Percentiles rank a stretch among this genome's conserved stretches.
phyloP scores from a whole-genome alignment of 1,139 yeast species.

The Saccharomyces hybrid region DNA sequence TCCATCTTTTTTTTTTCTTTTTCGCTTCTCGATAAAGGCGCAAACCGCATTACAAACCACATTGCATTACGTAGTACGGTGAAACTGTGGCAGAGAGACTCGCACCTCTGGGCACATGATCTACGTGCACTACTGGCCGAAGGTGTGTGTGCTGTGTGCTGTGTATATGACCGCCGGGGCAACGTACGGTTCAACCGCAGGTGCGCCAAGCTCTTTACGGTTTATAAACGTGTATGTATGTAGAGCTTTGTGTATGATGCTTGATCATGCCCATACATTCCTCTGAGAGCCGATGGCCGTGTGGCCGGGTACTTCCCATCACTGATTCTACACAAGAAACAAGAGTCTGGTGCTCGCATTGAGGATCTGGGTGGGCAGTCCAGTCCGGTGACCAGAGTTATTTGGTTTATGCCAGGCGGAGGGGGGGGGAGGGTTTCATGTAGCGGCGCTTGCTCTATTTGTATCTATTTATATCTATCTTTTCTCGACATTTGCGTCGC shows the following conservation, averaged over 20 bases:
- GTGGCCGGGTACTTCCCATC: background rate
- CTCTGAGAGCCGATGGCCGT: background rate
- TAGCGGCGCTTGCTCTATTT: background rate
- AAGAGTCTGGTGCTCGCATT: background rate
- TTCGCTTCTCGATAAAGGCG: background rate
- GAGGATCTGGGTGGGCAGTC: background rate
- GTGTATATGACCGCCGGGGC: background rate
- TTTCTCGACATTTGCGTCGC: background rate
- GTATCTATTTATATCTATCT: background rate
- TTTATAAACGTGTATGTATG: background rate
- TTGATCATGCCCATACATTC: background rate
- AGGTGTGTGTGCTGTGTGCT: background rate
- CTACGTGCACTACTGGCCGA: background rate
- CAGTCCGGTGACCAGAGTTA: background rate
- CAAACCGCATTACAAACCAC: background rate
- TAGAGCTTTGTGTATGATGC: background rate
- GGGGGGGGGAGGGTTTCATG: background rate
- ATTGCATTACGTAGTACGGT: too few relatives aligned
- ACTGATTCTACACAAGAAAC: background rate
- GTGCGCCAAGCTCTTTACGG: background rate
- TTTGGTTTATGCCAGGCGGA: background rate
- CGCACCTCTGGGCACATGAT: background rate
- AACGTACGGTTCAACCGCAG: background rate
- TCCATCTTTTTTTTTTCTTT: background rate
- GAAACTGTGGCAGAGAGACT: background rate